Evolutionary conservation across 805 yeast species (phyloP).

Genomic region (Ogataea nitratoaversa): DNA sequence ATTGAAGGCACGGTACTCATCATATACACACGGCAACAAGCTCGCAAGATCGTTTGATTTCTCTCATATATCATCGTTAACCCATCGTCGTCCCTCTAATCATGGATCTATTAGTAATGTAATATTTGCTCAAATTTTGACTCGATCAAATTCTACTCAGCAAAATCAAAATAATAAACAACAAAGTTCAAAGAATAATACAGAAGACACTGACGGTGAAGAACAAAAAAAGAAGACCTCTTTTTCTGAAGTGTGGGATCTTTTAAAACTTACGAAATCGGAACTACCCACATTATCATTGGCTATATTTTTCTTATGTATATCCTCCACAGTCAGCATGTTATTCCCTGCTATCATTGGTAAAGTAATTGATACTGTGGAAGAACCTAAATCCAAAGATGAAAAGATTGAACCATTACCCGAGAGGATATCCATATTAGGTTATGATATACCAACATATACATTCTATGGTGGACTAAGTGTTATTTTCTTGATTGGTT

Average conservation of each 20-base stretch:
- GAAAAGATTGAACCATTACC: slow-evolving; percentile 6
- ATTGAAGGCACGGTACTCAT: background rate
- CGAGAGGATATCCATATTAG: slow-evolving; percentile 20
- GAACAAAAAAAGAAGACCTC: slow-evolving; percentile 18
- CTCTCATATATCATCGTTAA: background rate
- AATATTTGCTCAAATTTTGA: background rate
- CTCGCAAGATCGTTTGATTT: background rate
- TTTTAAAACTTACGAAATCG: slow-evolving; percentile 52
- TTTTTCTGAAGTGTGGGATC: slow-evolving; percentile 38
- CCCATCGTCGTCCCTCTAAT: background rate
- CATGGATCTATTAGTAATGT: background rate
- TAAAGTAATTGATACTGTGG: slow-evolving; percentile 73
- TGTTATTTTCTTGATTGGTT: slow-evolving; percentile 65
- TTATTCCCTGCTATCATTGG: slow-evolving; percentile 81
- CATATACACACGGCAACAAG: background rate
- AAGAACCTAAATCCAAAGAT: slow-evolving; percentile 24
- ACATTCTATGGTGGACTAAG: slow-evolving; percentile 62
- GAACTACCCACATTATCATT: slow-evolving; percentile 51
- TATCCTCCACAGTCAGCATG: slow-evolving; percentile 79
- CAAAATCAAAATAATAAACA: background rate
- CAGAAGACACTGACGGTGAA: slow-evolving; percentile 1
- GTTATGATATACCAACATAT: slow-evolving; percentile 55
- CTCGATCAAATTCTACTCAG: background rate
- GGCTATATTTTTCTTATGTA: slow-evolving; percentile 61
- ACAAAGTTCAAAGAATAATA: background rate